A percentile compares a stretch with the other conserved stretches of the same genome.
Conservation (phyloP, 208 protist species). For the Crithidia sp. region DNA sequence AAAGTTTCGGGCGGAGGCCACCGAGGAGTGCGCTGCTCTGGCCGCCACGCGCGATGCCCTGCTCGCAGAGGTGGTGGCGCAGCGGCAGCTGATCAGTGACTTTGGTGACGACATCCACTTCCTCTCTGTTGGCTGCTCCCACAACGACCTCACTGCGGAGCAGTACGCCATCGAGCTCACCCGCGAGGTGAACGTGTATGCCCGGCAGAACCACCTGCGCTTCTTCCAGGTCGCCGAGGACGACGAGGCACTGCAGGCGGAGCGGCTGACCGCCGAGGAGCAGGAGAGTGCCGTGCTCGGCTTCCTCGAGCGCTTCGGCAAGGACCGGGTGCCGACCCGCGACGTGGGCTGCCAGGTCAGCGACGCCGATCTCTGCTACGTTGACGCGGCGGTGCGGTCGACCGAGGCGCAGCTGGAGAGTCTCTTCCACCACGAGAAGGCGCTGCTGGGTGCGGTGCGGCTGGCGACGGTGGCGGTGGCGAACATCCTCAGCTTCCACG, state of each 20-base stretch:
- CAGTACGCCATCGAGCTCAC: slow-evolving; percentile 79
- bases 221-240: slow-evolving; percentile 28
- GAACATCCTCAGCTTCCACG: slow-evolving; percentile 86
- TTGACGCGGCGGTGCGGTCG: slow-evolving; percentile 57
- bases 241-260: neutral
- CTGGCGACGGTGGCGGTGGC: slow-evolving; percentile 69
- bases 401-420: slow-evolving; percentile 75
- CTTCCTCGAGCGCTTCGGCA: slow-evolving; percentile 71
- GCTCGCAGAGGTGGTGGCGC: slow-evolving; percentile 41
- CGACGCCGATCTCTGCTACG: slow-evolving; percentile 76
- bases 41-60: slow-evolving; percentile 49
- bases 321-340: slow-evolving; percentile 28
- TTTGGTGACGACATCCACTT: slow-evolving; percentile 58
- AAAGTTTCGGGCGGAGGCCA: slow-evolving; percentile 64
- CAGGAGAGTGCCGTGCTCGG: slow-evolving; percentile 34
- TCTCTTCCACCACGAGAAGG: slow-evolving; percentile 70
- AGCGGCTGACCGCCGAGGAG: neutral
- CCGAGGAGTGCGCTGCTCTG: slow-evolving; percentile 65
- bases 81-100: slow-evolving; percentile 48
- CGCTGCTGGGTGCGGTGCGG: slow-evolving; percentile 58
- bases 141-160: slow-evolving; percentile 42
- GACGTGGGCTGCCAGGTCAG: slow-evolving; percentile 73
- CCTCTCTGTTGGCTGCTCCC: slow-evolving; percentile 49
- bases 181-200: slow-evolving; percentile 66
- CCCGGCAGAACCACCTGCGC: slow-evolving; percentile 48